Percentiles rank a stretch among this genome's conserved stretches.
Evolutionary conservation across 495 filamentous ascomycete species (phyloP).

Genomic region (Friedmanniomyces simplex): DNA sequence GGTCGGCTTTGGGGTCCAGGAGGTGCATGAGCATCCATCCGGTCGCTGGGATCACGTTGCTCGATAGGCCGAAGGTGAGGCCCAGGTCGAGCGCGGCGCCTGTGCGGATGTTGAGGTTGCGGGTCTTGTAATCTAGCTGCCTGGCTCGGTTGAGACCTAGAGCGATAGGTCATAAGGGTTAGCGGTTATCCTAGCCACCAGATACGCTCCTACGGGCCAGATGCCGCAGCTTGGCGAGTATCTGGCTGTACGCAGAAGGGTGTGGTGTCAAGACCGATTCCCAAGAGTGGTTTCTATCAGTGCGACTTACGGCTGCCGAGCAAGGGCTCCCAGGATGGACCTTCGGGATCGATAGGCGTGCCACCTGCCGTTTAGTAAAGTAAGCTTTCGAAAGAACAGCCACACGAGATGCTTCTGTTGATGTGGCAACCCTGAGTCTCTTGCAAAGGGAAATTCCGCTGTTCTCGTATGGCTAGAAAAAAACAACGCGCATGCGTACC

Average conservation of each 20-base stretch:
- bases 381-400: no score
- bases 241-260: no score
- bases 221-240: no score
- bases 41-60: conserved; percentile 22
- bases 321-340: conserved; percentile 15
- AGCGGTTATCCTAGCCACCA: no score
- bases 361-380: not conserved
- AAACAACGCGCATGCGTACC: not conserved
- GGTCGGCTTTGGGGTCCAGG: conserved; percentile 18
- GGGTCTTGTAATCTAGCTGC: conserved; percentile 14
- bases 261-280: no score
- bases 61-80: conserved; percentile 19
- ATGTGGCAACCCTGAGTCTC: not conserved
- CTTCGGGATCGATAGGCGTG: conserved; percentile 19
- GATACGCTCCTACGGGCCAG: no score
- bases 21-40: conserved; percentile 25
- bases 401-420: not conserved
- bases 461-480: not conserved
- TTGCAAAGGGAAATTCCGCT: not conserved
- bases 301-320: conserved; percentile 6
- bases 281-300: no score
- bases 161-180: no score
- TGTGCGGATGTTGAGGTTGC: conserved; percentile 8
- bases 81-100: conserved; percentile 19
- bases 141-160: conserved; percentile 1